Base-by-base conservation (phyloP, 805 yeast species). In the Saturnispora kantuleensis region DNA sequence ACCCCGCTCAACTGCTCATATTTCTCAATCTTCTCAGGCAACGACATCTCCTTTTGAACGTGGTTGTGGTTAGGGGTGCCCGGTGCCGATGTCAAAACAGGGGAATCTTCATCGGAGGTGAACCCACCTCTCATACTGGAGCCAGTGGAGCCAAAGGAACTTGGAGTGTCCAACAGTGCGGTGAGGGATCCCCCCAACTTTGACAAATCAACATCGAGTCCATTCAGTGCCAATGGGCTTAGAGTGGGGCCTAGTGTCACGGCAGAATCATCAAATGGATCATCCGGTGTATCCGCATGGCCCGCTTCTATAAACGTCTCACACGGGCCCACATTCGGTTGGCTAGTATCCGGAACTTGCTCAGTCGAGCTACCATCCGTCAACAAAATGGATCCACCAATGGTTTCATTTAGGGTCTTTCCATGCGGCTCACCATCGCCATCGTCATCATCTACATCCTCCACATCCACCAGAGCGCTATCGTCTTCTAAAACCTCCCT, bases 1-100 rank as follows among this genome's bases (percentile, higher is more conserved):
- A 56, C 51, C 3, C 64, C 63, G 35, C 60, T 54, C 37, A 59
- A 44, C 36, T 56, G 50, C 46, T 61, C 65, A 47, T 54, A 61
- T 44, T 50, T 59, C 29, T 59, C 56, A 16, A 60, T 47, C 39
- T 55, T 60, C 13, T 55, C 56, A 8, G 59, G 56, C 32, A 60
- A 13, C 16, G 48, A 46, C 16, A 38, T 37, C 15, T 39, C 42
- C 34, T 35, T 31, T n/a, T 33, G 13, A 26, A 9, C 29, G 32
- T 10, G 21, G 15, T 4, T 18, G 37, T 11, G n/a, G 32, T 30
- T 33, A 38, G 11, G 12, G 17, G 10, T 21, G 26, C 26, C 26
- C 8, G 26, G 26, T 4, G 8, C 26, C 26, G 26, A 21, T 26
- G 10, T 28, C 34, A 10, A 26, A 13, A 9, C 16, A 6, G 31